Conservation (phyloP, 176 grass and related monocot species). For the Hsuehochloa calcarea region DNA sequence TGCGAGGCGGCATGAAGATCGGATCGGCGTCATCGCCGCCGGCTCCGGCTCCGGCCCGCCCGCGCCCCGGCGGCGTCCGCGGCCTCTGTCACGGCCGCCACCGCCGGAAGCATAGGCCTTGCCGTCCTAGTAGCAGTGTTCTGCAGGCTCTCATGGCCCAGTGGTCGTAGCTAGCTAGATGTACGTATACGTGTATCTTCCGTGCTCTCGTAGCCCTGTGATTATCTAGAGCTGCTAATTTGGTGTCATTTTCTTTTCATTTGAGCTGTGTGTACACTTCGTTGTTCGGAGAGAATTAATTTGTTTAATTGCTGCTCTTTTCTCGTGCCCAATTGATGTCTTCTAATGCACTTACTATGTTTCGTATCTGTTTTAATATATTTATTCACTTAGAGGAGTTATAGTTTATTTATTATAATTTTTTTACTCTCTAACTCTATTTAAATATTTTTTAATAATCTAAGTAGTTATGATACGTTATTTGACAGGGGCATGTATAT, state of each 20-base stretch:
- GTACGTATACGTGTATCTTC: neutral
- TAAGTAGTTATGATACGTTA: too few species aligned
- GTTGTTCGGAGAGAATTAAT: neutral
- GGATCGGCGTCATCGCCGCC: conserved; percentile 39
- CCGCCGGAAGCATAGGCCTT: neutral
- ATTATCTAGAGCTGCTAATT: neutral
- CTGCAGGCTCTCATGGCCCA: neutral
- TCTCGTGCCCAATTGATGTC: neutral
- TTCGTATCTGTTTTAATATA: too few species aligned
- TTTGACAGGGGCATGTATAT: too few species aligned
- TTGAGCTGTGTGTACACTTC: neutral
- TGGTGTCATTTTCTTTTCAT: neutral
- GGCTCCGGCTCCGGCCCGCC: neutral
- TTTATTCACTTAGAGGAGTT: too few species aligned
- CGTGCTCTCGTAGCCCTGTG: too few species aligned
- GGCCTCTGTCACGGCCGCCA: neutral
- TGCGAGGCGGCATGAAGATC: conserved; percentile 78
- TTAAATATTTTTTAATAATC: too few species aligned
- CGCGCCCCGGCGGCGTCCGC: neutral
- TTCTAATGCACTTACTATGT: too few species aligned
- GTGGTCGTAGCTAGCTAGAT: neutral
- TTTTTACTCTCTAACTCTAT: too few species aligned
- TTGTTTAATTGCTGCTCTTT: neutral
- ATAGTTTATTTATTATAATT: too few species aligned
- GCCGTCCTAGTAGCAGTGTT: neutral